Evolutionary conservation across 495 filamentous ascomycete genomes (phyloP).

Genomic region (Xylaria palmicola): DNA sequence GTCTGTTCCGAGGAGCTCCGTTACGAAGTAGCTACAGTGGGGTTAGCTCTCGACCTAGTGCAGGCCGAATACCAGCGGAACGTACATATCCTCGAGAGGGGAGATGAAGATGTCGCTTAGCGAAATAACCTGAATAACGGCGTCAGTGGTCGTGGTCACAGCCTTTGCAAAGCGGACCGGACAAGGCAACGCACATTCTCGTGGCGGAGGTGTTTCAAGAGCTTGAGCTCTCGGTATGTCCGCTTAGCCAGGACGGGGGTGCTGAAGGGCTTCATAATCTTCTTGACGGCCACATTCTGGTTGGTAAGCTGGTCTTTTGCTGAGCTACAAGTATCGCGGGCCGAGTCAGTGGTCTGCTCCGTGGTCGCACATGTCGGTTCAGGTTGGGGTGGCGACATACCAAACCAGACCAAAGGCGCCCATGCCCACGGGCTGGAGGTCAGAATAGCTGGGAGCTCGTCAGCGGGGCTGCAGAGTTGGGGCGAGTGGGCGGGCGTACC

Average conservation of each 20-base stretch:
- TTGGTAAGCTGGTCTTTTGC: conserved; percentile 95
- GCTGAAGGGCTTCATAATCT: conserved; percentile 99
- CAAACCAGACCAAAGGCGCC: conserved; percentile 97
- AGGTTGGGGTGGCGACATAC: conserved; percentile 50
- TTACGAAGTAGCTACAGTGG: conserved; percentile 83
- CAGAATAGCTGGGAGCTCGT: conserved; percentile 71
- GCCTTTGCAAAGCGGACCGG: not conserved
- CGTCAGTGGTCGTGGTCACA: conserved; percentile 6
- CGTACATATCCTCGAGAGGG: conserved; percentile 95
- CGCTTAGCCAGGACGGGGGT: conserved; percentile 95
- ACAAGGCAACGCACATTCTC: conserved; percentile 72
- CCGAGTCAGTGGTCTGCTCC: conserved; percentile 22
- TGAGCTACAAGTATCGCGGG: conserved; percentile 59
- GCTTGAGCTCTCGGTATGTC: conserved; percentile 95
- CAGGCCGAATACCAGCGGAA: not conserved
- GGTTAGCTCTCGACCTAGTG: conserved; percentile 24
- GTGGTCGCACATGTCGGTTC: not conserved
- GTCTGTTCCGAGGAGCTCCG: conserved; percentile 94
- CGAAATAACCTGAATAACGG: conserved; percentile 75
- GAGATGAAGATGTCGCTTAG: conserved; percentile 99
- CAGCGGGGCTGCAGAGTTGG: conserved; percentile 14
- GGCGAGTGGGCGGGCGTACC: conserved; percentile 54
- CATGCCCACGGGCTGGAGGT: conserved; percentile 98
- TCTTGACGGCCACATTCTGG: conserved; percentile 96
- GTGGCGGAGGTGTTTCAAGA: conserved; percentile 93